Evolutionary conservation across 805 yeast species (phyloP), one percentile per base, ranked within the genome.

Genomic region (Zygoascus flipseniorum): DNA sequence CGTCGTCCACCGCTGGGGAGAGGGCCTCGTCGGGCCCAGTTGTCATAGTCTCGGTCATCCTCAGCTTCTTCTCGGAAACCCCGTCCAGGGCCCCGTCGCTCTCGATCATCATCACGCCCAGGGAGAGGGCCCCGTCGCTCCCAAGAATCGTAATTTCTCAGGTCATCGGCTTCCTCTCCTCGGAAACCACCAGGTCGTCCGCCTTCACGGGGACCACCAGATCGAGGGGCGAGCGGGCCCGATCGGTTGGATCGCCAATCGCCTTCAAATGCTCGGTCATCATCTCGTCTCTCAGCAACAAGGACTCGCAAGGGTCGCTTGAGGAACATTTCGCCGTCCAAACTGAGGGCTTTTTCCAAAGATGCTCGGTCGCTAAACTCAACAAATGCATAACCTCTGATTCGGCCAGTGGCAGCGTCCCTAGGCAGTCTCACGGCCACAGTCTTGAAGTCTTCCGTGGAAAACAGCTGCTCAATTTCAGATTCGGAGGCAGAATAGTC

Each of bases 321-420:
- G 72, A 77, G 81, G 56, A 85, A 85, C 56, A 80, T 74, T 60
- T 81, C 83, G 69, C 87, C 87, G 64, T 87, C 76, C 65, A 83
- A 80, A 54, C 80, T 80, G 61, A 92, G 71, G 47, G 97, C 93
- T 58, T 78, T 77, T 53, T 76, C 83, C 63, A 92, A 77, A 61
- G 86, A 85, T 56, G 86, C 96, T 65, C 83, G 85, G 56, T 86
- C 79, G 67, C 81, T 89, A 64, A 81, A 93, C 68, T 90, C 95
- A 56, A 92, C 86, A 68, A 88, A 90, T 26, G 95, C 97, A 65
- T 82, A 86, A 44, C 96, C 96, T 63, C 85, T 83, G 77, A 86
- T 76, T 64, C 83, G 80, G 39, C 86, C 83, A 54, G 82, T 79
- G 57, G 72, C 77, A 62, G 68, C 63, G 69, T 86, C 95, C 65